Conservation (phyloP, 805 yeast species). For the Hanseniaspora taiwanica region DNA sequence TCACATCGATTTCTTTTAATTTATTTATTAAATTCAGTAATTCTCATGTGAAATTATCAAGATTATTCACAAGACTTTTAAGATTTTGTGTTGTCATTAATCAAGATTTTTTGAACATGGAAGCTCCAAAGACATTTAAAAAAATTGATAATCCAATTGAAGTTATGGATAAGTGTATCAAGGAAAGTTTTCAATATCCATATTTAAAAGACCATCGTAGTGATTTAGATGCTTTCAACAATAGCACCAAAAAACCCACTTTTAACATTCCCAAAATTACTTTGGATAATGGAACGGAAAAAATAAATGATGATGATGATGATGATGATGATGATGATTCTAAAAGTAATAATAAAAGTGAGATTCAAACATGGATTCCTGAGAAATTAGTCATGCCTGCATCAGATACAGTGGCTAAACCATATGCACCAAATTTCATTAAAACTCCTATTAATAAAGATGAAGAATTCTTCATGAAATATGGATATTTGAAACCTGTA, state of each 20-base stretch:
- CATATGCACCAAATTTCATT: background rate
- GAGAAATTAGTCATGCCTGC: too few relatives aligned
- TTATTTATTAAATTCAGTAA: slow-evolving; percentile 24
- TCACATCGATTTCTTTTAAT: slow-evolving; percentile 23
- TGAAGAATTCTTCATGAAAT: slow-evolving; percentile 4
- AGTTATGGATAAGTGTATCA: background rate
- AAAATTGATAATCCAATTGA: background rate
- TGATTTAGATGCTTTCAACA: background rate
- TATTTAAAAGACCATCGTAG: background rate
- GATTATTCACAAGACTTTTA: slow-evolving; percentile 3
- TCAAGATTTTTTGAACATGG: slow-evolving; percentile 4
- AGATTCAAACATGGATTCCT: too few relatives aligned
- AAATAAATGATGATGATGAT: too few relatives aligned
- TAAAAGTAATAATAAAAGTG: too few relatives aligned
- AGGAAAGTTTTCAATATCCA: background rate
- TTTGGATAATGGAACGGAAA: too few relatives aligned
- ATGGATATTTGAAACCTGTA: slow-evolving; percentile 4
- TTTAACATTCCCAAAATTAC: too few relatives aligned
- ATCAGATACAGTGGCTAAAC: background rate
- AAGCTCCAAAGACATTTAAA: background rate
- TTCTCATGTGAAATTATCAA: slow-evolving; percentile 22
- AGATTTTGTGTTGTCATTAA: slow-evolving; percentile 3
- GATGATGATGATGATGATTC: background rate
- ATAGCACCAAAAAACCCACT: too few relatives aligned
- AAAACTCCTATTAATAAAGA: background rate